Base-by-base conservation (phyloP, 306 rosid genomes). In the Cyclanthera cordifolia region DNA sequence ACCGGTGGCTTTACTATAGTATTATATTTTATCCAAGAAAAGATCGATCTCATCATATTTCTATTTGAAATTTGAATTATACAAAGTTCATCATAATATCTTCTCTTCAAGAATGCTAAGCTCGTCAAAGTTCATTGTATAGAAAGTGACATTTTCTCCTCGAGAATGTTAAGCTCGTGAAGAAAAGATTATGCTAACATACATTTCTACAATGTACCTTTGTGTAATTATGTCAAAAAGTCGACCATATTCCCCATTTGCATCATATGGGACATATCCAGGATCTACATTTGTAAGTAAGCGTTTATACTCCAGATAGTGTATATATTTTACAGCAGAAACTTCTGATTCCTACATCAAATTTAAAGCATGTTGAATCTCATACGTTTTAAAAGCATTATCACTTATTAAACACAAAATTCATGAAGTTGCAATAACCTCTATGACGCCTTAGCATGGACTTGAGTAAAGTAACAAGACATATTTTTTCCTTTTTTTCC, bases 281-380 rank as follows among this genome's bases (percentile, higher is more conserved):
- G 88, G 83, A 86, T 89, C 91, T 79, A 80, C 86, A 58, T 83
- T 82, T 55, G 88, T 86, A 52, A 93, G 87, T 74, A 83, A 66
- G 53, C 61, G 77, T 81, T 74, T 86, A 72, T 89, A 93, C 77
- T 89, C 93, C 73, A 76, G 80, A 64, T 87, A 93, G 74, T 76
- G 46, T 27, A 93, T 82, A 74, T 93, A 93, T 79, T 93, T 93
- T 79, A 89, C 90, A 50, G 91, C 96, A 71, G 98, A 89, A 50
- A 93, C 96, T 85, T 93, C 98, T 9, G 85, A 10, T 84, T 93
- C 96, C 98, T 89, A 69, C 76, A 81, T 39, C 45, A 28, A 50
- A 77, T 53, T 60, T 56, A 78, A 75, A 60, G 51, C 52, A 30
- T n/a, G 23, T 46, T 69, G 23, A 66, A 14, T 61, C 49, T 53